A percentile compares a stretch with the other conserved stretches of the same genome.
These are phyloP conservation scores for Saitoella complicata DNA, from an alignment of 805 yeast genomes.

Conservation along the genomic window DNA sequence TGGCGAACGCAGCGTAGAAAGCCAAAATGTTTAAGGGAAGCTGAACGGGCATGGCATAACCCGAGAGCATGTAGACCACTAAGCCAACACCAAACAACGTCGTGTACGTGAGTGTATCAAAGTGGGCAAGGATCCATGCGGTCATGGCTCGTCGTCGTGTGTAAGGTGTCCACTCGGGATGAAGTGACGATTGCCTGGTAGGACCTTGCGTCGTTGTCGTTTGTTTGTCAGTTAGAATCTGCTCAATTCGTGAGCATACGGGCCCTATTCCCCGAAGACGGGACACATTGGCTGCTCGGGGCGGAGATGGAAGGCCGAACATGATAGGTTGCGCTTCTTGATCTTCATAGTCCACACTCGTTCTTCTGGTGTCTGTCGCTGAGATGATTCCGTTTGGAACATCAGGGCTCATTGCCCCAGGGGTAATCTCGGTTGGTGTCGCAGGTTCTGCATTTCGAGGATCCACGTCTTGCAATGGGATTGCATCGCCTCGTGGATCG, in stretches of 20 bases:
- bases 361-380: neutral
- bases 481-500: constrained; percentile 4
- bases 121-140: constrained; percentile 8
- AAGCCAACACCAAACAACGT: constrained; percentile 34
- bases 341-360: neutral
- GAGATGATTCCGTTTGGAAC: constrained; percentile 5
- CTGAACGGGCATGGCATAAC: constrained; percentile 46
- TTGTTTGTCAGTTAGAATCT: neutral
- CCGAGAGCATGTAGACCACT: constrained; percentile 42
- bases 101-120: constrained; percentile 10
- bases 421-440: neutral
- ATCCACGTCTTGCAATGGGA: neutral
- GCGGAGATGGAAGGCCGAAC: neutral
- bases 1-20: constrained; percentile 33
- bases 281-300: neutral
- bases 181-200: neutral
- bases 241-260: neutral
- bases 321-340: neutral
- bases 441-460: neutral
- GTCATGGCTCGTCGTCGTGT: constrained; percentile 12
- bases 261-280: neutral
- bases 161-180: neutral
- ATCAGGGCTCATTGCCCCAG: neutral
- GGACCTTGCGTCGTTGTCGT: neutral
- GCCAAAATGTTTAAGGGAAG: constrained; percentile 41